Percentiles rank a stretch among this genome's conserved stretches.
These are phyloP conservation scores for Penicillium sp. DNA, from an alignment of 2,329 filamentous ascomycete species.

Conservation along the genomic window DNA sequence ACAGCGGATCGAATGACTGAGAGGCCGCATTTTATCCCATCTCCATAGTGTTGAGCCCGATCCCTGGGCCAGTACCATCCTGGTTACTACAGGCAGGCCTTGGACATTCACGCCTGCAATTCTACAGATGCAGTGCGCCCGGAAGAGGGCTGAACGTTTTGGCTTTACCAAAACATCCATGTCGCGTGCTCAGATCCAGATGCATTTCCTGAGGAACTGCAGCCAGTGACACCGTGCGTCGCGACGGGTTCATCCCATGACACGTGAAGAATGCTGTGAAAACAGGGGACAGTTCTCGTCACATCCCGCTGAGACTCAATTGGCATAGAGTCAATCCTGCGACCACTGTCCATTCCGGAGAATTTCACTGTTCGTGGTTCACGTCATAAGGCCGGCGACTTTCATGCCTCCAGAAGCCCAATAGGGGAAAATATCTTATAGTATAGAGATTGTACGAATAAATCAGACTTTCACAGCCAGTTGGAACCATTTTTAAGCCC, in stretches of 20 bases:
- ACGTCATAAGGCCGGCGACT: not conserved
- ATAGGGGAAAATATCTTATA: not conserved
- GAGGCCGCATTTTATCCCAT: not conserved
- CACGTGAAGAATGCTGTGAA: not conserved
- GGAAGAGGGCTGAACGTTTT: too few species aligned
- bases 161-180: not conserved
- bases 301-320: not conserved
- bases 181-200: slow-evolving; percentile 10
- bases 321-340: slow-evolving; percentile 1
- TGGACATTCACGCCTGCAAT: too few species aligned
- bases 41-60: too few species aligned
- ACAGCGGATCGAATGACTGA: slow-evolving; percentile 32
- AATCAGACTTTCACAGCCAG: too few species aligned
- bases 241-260: not conserved
- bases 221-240: slow-evolving; percentile 2
- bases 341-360: slow-evolving; percentile 1
- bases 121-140: too few species aligned
- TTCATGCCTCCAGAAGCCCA: not conserved
- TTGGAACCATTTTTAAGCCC: not conserved
- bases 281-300: not conserved
- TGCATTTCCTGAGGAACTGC: slow-evolving; percentile 3
- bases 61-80: too few species aligned
- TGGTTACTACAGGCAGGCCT: too few species aligned
- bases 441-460: too few species aligned
- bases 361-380: slow-evolving; percentile 3